Evolutionary conservation across 1,139 yeast species (phyloP).

Genomic region (Geotrichum armillariae): DNA sequence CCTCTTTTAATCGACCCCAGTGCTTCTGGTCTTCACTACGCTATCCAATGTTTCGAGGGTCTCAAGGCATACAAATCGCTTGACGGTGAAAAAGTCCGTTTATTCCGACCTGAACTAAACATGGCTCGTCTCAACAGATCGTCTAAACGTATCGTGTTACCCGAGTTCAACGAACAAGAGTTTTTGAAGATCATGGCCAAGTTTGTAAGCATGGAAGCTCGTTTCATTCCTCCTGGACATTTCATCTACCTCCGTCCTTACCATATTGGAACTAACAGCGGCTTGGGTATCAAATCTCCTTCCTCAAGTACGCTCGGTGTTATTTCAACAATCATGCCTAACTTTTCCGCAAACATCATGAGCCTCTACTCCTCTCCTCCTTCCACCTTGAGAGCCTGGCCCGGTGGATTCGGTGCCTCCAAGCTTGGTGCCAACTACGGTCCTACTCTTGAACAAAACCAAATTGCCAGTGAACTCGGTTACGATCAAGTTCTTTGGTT

Average conservation of each 20-base stretch:
- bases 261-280: conserved; percentile 38
- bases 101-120: conserved; percentile 47
- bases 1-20: conserved; percentile 39
- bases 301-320: conserved; percentile 43
- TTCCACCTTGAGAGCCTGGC: conserved; percentile 48
- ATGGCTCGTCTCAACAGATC: conserved; percentile 45
- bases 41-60: conserved; percentile 40
- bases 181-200: conserved; percentile 42
- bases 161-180: conserved; percentile 44
- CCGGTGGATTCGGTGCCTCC: conserved; percentile 48
- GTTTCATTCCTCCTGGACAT: conserved; percentile 35
- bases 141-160: conserved; percentile 44
- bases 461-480: conserved; percentile 42
- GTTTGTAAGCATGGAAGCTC: conserved; percentile 41
- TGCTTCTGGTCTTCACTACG: conserved; percentile 37
- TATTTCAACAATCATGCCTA: conserved; percentile 42
- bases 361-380: conserved; percentile 41
- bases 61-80: conserved; percentile 37
- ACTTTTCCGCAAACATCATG: conserved; percentile 37
- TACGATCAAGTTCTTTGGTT: conserved; percentile 49
- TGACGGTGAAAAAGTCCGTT: conserved; percentile 39
- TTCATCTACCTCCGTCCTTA: conserved; percentile 38
- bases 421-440: conserved; percentile 51
- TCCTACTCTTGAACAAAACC: conserved; percentile 44
- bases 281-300: conserved; percentile 44